Evolutionary conservation across 2,329 filamentous ascomycete species (phyloP), one percentile per base, ranked within the genome.

Genomic region (Pseudopyricularia javanii): DNA sequence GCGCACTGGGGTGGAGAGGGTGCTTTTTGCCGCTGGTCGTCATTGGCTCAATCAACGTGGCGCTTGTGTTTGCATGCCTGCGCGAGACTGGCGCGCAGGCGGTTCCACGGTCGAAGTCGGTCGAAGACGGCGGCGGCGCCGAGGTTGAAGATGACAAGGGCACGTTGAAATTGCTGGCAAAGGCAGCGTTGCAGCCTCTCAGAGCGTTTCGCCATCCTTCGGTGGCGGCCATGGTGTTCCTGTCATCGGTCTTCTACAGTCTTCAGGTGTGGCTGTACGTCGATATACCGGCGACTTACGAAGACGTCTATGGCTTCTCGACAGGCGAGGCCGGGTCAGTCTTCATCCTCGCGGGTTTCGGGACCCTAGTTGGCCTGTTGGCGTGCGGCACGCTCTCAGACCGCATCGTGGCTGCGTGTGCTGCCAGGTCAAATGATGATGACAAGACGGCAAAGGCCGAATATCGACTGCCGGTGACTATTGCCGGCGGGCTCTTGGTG

Each of bases 21-120:
- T 67, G 72, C 3, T 76, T 76, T 52, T 74, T 71, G 69, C 61
- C 75, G n/a, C 55, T 76, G 4, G 62, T 66, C 11, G 74, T 74
- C 6, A 53, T 68, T 43, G 57, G 62, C 3, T 70, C 67, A 6
- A 50, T 59, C 0, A 56, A 75, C 8, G 58, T 65, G 0, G 5
- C 68, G 7, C 20, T 68, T 15, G 68, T 70, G 37, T 34, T 73
- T 8, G 7, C 71, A 47, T 64, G 72, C 40, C 64, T 71, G 3
- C 64, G 66, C 32, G 76, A 80, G 61, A 74, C 74, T 26, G 40
- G 9, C 11, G 11, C 22, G 40, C 40, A 45, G 3, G 17, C 24
- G 8, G 3, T 22, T 14, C 40, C 40, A 22, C 40, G 12, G 9
- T 11, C 4, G 20, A 6, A 12, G 1, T 26, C 20, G 22, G 40